phyloP scores from a whole-genome alignment of 805 yeast genomes.

The Diddensiella caesifluorescens region DNA sequence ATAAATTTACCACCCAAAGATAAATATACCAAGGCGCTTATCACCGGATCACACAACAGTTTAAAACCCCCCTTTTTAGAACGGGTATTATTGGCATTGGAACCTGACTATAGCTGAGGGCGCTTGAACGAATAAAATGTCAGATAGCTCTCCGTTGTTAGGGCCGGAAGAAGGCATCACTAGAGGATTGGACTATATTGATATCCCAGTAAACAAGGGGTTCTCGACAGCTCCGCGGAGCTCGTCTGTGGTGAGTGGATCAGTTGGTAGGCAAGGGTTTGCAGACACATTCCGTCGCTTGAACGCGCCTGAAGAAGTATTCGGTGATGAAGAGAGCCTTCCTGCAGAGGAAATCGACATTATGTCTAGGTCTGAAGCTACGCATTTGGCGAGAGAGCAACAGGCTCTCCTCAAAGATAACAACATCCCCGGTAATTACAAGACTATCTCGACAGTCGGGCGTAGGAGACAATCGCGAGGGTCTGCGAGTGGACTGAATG shows the following conservation, averaged over 20 bases:
- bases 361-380: conserved; percentile 28
- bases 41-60: too few relatives aligned
- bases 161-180: neutral
- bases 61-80: too few relatives aligned
- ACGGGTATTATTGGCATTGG: too few relatives aligned
- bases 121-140: too few relatives aligned
- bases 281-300: conserved; percentile 18
- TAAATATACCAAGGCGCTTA: too few relatives aligned
- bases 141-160: conserved; percentile 7
- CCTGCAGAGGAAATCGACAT: conserved; percentile 22
- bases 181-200: conserved; percentile 8
- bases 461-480: neutral
- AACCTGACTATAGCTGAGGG: too few relatives aligned
- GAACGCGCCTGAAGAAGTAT: conserved; percentile 1
- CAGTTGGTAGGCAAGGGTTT: conserved; percentile 26
- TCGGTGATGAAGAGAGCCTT: conserved; percentile 2
- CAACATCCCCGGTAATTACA: conserved; percentile 9
- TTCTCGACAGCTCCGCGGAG: conserved; percentile 21
- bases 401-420: conserved; percentile 27
- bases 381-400: conserved; percentile 27
- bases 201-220: conserved; percentile 17
- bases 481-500: neutral
- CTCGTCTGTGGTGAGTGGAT: conserved; percentile 23
- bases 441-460: conserved; percentile 1
- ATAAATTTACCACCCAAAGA: too few relatives aligned